A percentile compares a stretch with the other conserved stretches of the same genome.
phyloP scores from a whole-genome alignment of 176 grass and related monocot species.

The Echinochloa phyllopogon region DNA sequence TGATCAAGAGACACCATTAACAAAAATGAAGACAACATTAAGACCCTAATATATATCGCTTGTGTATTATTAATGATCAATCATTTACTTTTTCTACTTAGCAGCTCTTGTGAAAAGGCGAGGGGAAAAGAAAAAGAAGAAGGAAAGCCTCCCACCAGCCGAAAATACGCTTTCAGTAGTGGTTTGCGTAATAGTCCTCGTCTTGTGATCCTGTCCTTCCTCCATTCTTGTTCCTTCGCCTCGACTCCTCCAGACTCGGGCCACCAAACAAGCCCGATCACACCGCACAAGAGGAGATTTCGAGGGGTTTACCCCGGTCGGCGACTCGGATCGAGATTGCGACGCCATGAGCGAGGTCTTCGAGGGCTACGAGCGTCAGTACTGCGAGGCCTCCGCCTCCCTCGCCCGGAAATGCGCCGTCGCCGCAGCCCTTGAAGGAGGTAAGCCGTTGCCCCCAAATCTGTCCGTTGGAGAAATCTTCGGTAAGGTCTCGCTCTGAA shows the following conservation, averaged over 20 bases:
- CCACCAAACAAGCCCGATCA: background rate
- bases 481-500: background rate
- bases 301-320: background rate
- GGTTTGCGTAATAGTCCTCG: background rate
- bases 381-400: slow-evolving; percentile 87
- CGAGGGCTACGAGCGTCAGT: slow-evolving; percentile 81
- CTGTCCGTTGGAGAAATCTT: background rate
- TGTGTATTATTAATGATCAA: too few species aligned
- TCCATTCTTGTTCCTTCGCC: slow-evolving; percentile 2
- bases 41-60: too few species aligned
- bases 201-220: background rate
- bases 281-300: slow-evolving; percentile 10
- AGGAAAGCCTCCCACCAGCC: slow-evolving; percentile 47
- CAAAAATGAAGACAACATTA: too few species aligned
- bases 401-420: slow-evolving; percentile 76
- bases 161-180: background rate
- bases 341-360: slow-evolving; percentile 80
- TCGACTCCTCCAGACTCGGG: background rate
- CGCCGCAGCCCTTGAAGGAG: slow-evolving; percentile 65
- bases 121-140: too few species aligned
- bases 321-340: slow-evolving; percentile 22
- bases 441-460: slow-evolving; percentile 32
- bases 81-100: too few species aligned
- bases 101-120: too few species aligned
- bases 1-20: too few species aligned